Conservation (phyloP, 345 rosid species). For the Excoecaria cochinchinensis region DNA sequence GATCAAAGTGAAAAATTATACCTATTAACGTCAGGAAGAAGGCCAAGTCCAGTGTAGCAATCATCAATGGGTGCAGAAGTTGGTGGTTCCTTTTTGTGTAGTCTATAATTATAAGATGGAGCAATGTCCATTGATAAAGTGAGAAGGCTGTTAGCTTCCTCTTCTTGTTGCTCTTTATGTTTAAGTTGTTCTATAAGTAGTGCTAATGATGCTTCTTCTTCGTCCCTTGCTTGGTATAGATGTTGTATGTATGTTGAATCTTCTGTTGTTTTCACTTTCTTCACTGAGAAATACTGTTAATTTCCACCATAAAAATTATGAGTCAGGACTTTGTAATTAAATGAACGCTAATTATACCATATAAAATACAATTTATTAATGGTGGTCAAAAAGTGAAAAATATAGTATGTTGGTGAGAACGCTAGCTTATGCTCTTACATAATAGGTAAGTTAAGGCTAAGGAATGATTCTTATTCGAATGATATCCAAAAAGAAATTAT, state of each 20-base stretch:
- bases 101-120: not conserved
- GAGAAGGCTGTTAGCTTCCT: slow-evolving; percentile 2
- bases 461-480: too few relatives aligned
- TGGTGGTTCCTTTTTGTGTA: not conserved
- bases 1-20: slow-evolving; percentile 30
- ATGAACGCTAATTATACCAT: not conserved
- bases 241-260: not conserved
- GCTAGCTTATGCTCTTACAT: too few relatives aligned
- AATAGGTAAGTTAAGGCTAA: too few relatives aligned
- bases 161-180: slow-evolving; percentile 31
- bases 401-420: too few relatives aligned
- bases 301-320: not conserved
- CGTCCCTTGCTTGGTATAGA: slow-evolving; percentile 37
- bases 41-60: slow-evolving; percentile 36
- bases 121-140: slow-evolving; percentile 18
- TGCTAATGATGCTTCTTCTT: slow-evolving; percentile 52
- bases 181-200: slow-evolving; percentile 51
- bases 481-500: too few relatives aligned
- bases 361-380: not conserved
- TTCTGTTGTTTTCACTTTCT: slow-evolving; percentile 24
- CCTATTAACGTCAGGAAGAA: slow-evolving; percentile 27
- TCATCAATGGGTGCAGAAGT: slow-evolving; percentile 19
- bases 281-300: slow-evolving; percentile 56
- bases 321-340: not conserved
- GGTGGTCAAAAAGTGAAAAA: too few relatives aligned